phyloP scores from a whole-genome alignment of 345 rosid genomes.

The Hibiscus syriacus region DNA sequence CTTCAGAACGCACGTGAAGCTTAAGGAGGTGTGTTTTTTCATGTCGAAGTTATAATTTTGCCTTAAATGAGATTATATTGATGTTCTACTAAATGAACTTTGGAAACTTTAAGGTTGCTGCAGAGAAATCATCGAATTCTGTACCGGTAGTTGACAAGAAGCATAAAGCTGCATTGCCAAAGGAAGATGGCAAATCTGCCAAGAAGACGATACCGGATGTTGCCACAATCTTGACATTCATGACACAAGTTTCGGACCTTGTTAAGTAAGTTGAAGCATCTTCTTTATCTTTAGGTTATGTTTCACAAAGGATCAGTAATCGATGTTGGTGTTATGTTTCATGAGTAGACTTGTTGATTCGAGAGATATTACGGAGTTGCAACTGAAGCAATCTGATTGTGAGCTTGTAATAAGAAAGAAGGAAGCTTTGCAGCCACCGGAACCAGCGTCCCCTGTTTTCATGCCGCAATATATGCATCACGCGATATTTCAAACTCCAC shows the following conservation, averaged over 20 bases:
- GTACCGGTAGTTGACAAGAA: slow-evolving; percentile 17
- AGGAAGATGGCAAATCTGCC: slow-evolving; percentile 31
- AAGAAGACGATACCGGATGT: slow-evolving; percentile 41
- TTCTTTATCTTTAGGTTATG: background rate
- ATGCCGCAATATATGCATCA: slow-evolving; percentile 42
- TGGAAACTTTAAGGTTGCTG: slow-evolving; percentile 32
- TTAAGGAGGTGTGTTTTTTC: slow-evolving; percentile 50
- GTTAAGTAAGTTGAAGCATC: slow-evolving; percentile 56
- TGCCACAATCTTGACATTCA: slow-evolving; percentile 53
- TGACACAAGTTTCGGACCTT: slow-evolving; percentile 78
- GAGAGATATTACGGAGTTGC: slow-evolving; percentile 74
- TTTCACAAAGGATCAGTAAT: background rate
- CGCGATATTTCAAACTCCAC: slow-evolving; percentile 33
- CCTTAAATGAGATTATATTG: background rate
- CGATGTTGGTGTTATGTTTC: background rate
- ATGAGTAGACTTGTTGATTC: slow-evolving; percentile 84
- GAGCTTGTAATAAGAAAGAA: slow-evolving; percentile 76
- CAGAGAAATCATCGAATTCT: slow-evolving; percentile 46
- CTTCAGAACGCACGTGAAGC: slow-evolving; percentile 36
- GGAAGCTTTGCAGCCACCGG: slow-evolving; percentile 70
- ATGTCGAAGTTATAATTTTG: background rate
- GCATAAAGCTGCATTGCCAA: slow-evolving; percentile 12
- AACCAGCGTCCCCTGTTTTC: slow-evolving; percentile 26
- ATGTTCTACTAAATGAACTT: background rate
- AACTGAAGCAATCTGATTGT: slow-evolving; percentile 76